Evolutionary conservation across 371 early-diverging fungal genomes (phyloP).

Genomic region (Mucor circinelloides): DNA sequence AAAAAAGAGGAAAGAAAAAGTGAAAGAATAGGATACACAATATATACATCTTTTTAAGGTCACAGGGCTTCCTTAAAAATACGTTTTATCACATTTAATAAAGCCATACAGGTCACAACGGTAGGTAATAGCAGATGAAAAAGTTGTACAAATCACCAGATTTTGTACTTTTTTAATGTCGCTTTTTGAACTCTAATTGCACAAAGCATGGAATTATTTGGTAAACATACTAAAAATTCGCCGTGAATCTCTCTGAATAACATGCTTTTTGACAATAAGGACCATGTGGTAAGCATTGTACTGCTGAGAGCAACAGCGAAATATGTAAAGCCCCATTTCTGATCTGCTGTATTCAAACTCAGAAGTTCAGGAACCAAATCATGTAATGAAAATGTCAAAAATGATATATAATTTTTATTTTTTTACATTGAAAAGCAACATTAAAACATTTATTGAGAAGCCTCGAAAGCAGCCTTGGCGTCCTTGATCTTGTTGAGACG

Average conservation of each 20-base stretch:
- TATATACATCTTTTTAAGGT: background rate
- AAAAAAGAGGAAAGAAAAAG: background rate
- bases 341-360: background rate
- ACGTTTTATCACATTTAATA: background rate
- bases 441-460: conserved; percentile 6
- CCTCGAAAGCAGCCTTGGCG: conserved; percentile 85
- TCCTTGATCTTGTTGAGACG: conserved; percentile 86
- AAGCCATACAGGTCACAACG: background rate
- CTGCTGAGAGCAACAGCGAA: too few relatives aligned
- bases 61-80: background rate
- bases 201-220: background rate
- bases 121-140: background rate
- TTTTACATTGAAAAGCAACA: conserved; percentile 1
- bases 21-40: background rate
- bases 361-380: background rate
- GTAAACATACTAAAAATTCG: background rate
- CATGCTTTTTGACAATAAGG: background rate
- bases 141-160: background rate
- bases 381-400: background rate
- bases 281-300: too few relatives aligned
- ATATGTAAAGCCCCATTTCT: background rate
- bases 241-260: background rate
- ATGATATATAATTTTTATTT: background rate
- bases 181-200: background rate
- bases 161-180: background rate